These are phyloP conservation scores for Tolypocladium guangdongense DNA, from an alignment of 2,329 filamentous ascomycete species.

Conservation along the genomic window DNA sequence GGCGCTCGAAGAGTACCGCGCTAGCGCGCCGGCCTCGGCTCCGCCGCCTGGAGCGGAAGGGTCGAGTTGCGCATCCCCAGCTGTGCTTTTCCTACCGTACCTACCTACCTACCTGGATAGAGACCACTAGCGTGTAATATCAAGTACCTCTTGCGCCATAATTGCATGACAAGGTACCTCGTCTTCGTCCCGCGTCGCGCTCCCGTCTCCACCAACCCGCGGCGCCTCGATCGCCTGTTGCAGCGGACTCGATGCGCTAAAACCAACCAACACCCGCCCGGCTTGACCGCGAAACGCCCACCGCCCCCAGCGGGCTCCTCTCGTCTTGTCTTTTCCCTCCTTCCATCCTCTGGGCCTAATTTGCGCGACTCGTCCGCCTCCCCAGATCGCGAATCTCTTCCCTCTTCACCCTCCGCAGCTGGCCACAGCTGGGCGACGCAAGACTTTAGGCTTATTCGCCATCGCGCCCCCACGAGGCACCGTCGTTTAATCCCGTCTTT, in stretches of 20 bases:
- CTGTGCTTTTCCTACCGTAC: too few species aligned
- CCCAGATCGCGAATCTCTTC: conserved; percentile 4
- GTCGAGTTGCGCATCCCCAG: neutral
- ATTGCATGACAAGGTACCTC: neutral
- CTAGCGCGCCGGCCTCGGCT: neutral
- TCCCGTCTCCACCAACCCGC: neutral
- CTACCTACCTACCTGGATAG: too few species aligned
- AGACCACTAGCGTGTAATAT: neutral
- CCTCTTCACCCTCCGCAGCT: conserved; percentile 3
- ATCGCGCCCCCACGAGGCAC: neutral
- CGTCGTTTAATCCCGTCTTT: neutral
- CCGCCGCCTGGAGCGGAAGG: neutral
- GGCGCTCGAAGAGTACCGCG: neutral
- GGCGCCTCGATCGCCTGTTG: neutral
- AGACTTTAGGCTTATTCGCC: conserved; percentile 3
- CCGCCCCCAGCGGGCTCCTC: neutral
- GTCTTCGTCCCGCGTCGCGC: neutral
- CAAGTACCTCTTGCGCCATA: neutral
- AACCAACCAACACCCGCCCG: neutral
- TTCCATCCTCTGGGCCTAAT: conserved; percentile 1
- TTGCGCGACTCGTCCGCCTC: conserved; percentile 2
- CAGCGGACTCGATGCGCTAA: neutral
- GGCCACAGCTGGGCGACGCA: conserved; percentile 4
- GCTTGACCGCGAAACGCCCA: neutral
- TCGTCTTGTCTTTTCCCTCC: neutral